phyloP scores from a whole-genome alignment of 2,329 filamentous ascomycete genomes.

The Cladophialophora immunda region DNA sequence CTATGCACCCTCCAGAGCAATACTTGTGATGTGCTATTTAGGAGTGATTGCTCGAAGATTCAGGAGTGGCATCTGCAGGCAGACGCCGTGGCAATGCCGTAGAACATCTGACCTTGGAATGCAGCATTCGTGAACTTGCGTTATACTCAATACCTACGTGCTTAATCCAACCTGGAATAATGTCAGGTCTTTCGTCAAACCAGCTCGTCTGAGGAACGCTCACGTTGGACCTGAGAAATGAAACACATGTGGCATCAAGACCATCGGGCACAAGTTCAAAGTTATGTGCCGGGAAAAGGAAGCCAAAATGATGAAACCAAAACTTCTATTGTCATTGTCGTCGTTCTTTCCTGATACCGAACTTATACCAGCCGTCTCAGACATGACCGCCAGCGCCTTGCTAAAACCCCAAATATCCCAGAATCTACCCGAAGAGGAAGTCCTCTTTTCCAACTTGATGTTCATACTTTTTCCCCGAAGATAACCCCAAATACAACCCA shows the following conservation, averaged over 20 bases:
- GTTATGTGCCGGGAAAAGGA: background rate
- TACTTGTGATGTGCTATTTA: background rate
- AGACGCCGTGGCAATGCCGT: too few relatives aligned
- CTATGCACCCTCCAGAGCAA: background rate
- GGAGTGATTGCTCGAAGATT: too few relatives aligned
- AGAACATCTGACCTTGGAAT: too few relatives aligned
- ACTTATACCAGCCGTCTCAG: background rate
- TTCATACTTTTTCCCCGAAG: background rate
- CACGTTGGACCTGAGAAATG: too few relatives aligned
- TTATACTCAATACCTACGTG: too few relatives aligned
- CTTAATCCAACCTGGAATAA: too few relatives aligned
- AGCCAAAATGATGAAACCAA: background rate
- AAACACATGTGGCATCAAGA: background rate
- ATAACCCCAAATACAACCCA: background rate
- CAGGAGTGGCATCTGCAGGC: too few relatives aligned
- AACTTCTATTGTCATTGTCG: background rate
- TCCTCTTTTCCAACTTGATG: background rate
- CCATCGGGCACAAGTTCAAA: background rate
- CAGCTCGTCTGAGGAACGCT: too few relatives aligned
- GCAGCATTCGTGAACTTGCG: too few relatives aligned
- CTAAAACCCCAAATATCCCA: constrained; percentile 13
- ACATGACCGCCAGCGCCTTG: constrained; percentile 24
- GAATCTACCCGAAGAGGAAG: background rate
- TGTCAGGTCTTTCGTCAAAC: too few relatives aligned
- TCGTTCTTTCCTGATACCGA: background rate